Conservation (phyloP, 352 stramenopile species). For the Phytophthora foliorum region DNA sequence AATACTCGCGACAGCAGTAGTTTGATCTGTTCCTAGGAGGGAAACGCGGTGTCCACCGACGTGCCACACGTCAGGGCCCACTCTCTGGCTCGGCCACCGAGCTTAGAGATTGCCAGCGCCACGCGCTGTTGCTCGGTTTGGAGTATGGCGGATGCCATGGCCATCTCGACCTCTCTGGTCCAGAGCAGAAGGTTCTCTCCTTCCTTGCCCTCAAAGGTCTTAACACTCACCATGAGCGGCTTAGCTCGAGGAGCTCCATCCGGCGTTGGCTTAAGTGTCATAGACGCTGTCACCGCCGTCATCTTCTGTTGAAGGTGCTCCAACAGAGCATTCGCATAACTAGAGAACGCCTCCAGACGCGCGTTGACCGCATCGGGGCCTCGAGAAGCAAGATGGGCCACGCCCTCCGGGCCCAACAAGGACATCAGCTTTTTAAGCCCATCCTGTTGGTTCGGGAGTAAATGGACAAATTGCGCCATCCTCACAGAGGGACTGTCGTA, state of each 20-base stretch:
- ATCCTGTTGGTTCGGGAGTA: neutral
- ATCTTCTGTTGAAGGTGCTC: constrained; percentile 3
- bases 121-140: too few species aligned
- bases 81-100: too few species aligned
- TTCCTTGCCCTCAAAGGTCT: too few species aligned
- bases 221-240: too few species aligned
- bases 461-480: neutral
- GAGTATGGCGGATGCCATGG: too few species aligned
- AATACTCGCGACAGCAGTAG: too few species aligned
- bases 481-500: neutral
- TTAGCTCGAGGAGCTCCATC: too few species aligned
- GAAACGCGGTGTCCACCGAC: constrained; percentile 9
- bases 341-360: constrained; percentile 15
- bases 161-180: too few species aligned
- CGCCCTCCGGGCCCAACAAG: neutral
- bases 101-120: too few species aligned
- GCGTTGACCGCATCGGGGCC: constrained; percentile 1
- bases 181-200: too few species aligned
- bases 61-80: too few species aligned
- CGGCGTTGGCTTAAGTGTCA: too few species aligned
- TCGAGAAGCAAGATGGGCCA: neutral
- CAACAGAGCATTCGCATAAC: constrained; percentile 10
- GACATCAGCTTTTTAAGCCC: neutral
- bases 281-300: neutral
- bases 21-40: constrained; percentile 16